Percentiles rank a stretch among this genome's conserved stretches.
These are phyloP conservation scores for Arthrobotrys iridis DNA, from an alignment of 2,329 filamentous ascomycete genomes.

Conservation along the genomic window DNA sequence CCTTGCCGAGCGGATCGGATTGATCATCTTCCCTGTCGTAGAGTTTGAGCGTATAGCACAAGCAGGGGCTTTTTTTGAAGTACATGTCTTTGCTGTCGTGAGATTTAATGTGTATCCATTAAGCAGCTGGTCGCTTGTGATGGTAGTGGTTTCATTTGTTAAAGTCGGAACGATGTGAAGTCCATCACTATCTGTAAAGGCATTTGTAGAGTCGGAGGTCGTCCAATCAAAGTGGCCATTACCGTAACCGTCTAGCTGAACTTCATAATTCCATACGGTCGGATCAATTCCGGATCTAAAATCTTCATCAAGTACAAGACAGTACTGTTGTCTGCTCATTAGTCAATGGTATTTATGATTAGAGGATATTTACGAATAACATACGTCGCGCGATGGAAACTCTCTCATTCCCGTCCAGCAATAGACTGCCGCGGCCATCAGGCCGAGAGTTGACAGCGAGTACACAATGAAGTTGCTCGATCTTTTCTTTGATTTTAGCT, in stretches of 20 bases:
- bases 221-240: constrained; percentile 69
- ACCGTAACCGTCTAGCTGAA: constrained; percentile 63
- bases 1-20: constrained; percentile 66
- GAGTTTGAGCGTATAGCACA: constrained; percentile 64
- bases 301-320: constrained; percentile 66
- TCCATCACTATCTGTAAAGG: constrained; percentile 65
- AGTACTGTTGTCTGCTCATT: constrained; percentile 61
- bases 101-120: constrained; percentile 64
- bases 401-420: constrained; percentile 35
- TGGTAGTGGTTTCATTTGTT: constrained; percentile 59
- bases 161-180: constrained; percentile 69
- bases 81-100: constrained; percentile 63
- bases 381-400: constrained; percentile 20
- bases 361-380: neutral
- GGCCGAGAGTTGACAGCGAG: neutral
- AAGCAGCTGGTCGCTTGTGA: constrained; percentile 30
- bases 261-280: constrained; percentile 66
- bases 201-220: constrained; percentile 65
- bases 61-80: constrained; percentile 59
- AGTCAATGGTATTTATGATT: neutral
- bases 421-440: constrained; percentile 19
- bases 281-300: constrained; percentile 64
- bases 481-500: constrained; percentile 33
- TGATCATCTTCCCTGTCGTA: constrained; percentile 64
- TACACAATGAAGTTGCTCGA: constrained; percentile 21